Percentiles rank a stretch among this genome's conserved stretches.
Evolutionary conservation across 2,329 filamentous ascomycete genomes (phyloP).

Genomic region (Exophiala spinifera): DNA sequence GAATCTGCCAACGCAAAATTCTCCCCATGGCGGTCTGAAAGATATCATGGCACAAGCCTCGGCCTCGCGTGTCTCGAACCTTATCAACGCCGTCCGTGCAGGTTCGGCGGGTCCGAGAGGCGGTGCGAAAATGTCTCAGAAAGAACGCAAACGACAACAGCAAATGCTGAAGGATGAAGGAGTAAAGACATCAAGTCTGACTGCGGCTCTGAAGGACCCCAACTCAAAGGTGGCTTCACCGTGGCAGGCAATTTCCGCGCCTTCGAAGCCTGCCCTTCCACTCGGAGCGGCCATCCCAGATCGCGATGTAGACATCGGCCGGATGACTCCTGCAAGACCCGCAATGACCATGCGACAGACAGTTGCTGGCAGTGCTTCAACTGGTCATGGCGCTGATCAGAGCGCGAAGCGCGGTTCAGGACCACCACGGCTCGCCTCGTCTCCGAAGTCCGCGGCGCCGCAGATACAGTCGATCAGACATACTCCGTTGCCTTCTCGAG

Average conservation of each 20-base stretch:
- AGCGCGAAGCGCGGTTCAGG: conserved; percentile 11
- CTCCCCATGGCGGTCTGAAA: conserved; percentile 67
- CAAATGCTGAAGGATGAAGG: conserved; percentile 52
- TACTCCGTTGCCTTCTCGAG: conserved; percentile 33
- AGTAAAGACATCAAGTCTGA: conserved; percentile 37
- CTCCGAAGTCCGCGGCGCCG: conserved; percentile 32
- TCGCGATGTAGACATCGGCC: conserved; percentile 2
- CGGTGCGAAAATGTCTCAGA: conserved; percentile 73
- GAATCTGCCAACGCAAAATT: conserved; percentile 53
- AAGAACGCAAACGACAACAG: conserved; percentile 81
- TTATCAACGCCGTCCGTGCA: conserved; percentile 52
- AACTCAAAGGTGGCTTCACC: conserved; percentile 43
- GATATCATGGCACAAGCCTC: conserved; percentile 70
- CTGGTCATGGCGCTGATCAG: conserved; percentile 10
- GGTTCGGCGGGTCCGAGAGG: conserved; percentile 37
- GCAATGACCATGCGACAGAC: conserved; percentile 62
- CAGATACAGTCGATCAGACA: conserved; percentile 48
- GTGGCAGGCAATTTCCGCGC: conserved; percentile 60
- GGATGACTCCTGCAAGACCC: conserved; percentile 31
- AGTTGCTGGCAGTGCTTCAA: conserved; percentile 45
- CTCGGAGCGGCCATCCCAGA: conserved; percentile 15
- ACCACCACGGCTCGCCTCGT: conserved; percentile 29
- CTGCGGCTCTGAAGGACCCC: conserved; percentile 3
- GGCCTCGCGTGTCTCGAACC: conserved; percentile 48
- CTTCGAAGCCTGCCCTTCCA: conserved; percentile 9